Evolutionary conservation across 306 rosid genomes (phyloP).

Genomic region (Glycine tomentella): DNA sequence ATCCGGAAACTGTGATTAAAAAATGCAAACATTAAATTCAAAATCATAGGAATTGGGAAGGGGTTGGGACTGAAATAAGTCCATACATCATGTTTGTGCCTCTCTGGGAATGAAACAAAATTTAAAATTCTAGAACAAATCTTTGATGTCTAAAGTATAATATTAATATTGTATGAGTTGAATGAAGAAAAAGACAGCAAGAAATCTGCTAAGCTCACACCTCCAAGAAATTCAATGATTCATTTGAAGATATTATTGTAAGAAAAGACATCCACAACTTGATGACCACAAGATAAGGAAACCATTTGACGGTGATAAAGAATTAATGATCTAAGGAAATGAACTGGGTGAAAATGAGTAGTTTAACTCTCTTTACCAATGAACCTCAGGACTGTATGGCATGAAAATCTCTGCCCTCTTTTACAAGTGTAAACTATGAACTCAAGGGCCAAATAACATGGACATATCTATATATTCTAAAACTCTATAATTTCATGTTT

Average conservation of each 20-base stretch:
- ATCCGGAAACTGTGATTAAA: conserved; percentile 76
- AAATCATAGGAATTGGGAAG: conserved; percentile 16
- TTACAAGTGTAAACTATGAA: conserved; percentile 21
- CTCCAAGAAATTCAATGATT: conserved; percentile 27
- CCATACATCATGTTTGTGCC: not conserved
- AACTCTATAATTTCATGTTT: too few relatives aligned
- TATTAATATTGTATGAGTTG: not conserved
- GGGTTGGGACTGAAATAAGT: not conserved
- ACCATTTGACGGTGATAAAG: not conserved
- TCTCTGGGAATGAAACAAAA: conserved; percentile 15
- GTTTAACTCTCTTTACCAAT: not conserved
- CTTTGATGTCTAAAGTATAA: not conserved
- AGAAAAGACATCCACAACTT: not conserved
- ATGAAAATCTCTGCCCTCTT: not conserved
- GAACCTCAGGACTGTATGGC: not conserved
- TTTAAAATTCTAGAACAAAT: not conserved
- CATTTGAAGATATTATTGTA: conserved; percentile 21
- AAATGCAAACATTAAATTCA: conserved; percentile 33
- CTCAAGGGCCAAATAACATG: not conserved
- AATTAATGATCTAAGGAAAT: not conserved
- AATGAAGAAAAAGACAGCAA: conserved; percentile 9
- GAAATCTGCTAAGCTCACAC: conserved; percentile 10
- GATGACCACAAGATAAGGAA: not conserved
- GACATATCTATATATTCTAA: not conserved
- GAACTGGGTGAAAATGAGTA: not conserved